A percentile compares a stretch with the other conserved stretches of the same genome.
Conservation (phyloP, 108 stramenopile genomes). For the Nannochloropsis oceanica region DNA sequence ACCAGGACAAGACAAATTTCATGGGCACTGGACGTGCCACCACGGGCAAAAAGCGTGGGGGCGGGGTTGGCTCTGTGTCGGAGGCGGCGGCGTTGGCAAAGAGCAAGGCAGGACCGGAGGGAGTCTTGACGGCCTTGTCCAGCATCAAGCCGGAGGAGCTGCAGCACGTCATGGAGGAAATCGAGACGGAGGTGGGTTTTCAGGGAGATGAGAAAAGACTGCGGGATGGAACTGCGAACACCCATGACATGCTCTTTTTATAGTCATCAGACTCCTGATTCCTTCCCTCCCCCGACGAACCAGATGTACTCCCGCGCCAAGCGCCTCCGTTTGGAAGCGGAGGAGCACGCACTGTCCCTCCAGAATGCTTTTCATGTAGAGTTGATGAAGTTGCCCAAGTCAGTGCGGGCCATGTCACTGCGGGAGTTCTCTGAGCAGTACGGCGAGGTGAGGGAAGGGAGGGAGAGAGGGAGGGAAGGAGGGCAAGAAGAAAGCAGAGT, state of each 20-base stretch:
- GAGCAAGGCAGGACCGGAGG: not conserved
- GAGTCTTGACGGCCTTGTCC: not conserved
- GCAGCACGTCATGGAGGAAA: not conserved
- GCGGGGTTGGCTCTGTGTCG: not conserved
- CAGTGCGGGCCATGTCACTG: not conserved
- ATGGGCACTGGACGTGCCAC: not conserved
- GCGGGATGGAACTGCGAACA: not conserved
- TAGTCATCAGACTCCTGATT: not conserved
- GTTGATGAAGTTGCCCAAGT: not conserved
- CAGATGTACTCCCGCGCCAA: not conserved
- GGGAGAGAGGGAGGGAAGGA: too few species aligned
- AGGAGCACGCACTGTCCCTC: not conserved
- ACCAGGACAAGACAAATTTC: not conserved
- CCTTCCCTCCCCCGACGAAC: not conserved
- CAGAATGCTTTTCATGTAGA: not conserved
- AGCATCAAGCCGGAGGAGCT: not conserved
- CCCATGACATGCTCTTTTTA: too few species aligned
- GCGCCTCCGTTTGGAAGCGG: not conserved
- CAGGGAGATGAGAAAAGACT: not conserved
- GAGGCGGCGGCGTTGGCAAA: not conserved
- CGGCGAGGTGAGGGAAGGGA: not conserved
- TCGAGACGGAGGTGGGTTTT: not conserved
- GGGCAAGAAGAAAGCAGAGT: too few species aligned
- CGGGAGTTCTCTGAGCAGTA: not conserved
- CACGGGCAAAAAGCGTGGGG: not conserved